Base-by-base conservation (phyloP, 1,284 basidiomycete genomes). In the Cryptococcus depauperatus region DNA sequence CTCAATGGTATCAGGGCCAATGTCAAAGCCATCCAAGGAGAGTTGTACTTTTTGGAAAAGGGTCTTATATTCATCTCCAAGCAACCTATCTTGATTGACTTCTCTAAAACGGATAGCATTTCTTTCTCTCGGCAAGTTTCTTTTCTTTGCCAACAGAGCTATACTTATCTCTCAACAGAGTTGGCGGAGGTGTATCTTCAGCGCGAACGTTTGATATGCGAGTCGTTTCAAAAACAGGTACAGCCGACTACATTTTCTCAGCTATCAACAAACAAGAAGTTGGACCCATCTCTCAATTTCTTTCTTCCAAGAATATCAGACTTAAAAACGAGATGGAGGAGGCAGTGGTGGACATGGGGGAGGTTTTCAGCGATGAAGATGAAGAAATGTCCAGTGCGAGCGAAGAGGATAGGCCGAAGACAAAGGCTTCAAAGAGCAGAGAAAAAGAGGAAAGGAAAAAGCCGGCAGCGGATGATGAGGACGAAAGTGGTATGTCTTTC, bases 281-380 rank as follows among this genome's bases (percentile, higher is more conserved):
- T 57, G 85, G 87, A 50, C 77, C 80, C 6, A 84, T 90, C 35
- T 87, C 90, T 59, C 75, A 78, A 22, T 96, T 87, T 72, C 74
- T 99, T 54, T 81, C 82, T 57, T 82, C 84, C 41, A 93, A 95
- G 76, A 93, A 92, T 70, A 79, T 97, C 55, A 80, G 83, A 58
- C 79, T 95, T 51, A 95, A 97, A 80, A 96, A 92, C 70, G 91
- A 96, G 78, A 91, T 95, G 79, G 84, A 89, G 9, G 93, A 96
- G 61, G 83, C 82, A 16, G 84, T 85, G 43, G 72, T 83, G 62
- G 68, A 69, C 27, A 74, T 85, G 49, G 82, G 82, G 22, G 50
- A 43, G 19, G 83, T 72, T 4, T 79, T 78, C 14, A 83, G 86
- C 54, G 83, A 87, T 46, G 88, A 88, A 34, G 87, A 90, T 43